These are phyloP conservation scores for Musa troglodytarum DNA, from an alignment of 176 grass and related monocot genomes.

Conservation along the genomic window DNA sequence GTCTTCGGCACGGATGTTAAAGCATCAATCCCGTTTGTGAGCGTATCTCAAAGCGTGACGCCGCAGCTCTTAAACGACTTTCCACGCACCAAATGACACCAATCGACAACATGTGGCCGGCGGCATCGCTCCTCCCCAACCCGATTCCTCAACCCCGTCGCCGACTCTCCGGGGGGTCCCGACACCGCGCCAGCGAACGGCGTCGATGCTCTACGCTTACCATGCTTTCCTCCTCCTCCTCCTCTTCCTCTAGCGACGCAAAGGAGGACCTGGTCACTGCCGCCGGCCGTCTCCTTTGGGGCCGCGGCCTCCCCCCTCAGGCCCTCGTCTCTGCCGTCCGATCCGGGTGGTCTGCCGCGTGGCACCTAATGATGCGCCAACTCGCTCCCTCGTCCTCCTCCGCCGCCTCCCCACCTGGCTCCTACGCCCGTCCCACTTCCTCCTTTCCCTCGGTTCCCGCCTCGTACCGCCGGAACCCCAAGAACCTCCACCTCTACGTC, in stretches of 20 bases:
- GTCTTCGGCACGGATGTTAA: neutral
- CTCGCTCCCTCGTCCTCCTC: constrained; percentile 47
- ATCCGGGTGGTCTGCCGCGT: constrained; percentile 36
- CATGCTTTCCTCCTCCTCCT: constrained; percentile 1
- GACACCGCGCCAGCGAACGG: constrained; percentile 1
- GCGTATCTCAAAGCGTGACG: neutral
- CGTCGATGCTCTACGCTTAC: constrained; percentile 3
- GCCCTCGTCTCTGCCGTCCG: constrained; percentile 50
- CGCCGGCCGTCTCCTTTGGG: constrained; percentile 40
- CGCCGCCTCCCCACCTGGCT: constrained; percentile 24
- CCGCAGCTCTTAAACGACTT: neutral
- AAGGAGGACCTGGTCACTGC: constrained; percentile 36
- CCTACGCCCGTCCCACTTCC: constrained; percentile 49
- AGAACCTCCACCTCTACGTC: constrained; percentile 71
- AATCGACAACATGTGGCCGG: neutral
- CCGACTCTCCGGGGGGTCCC: constrained; percentile 4
- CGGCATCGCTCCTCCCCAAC: constrained; percentile 4
- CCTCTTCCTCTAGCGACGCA: neutral
- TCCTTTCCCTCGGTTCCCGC: constrained; percentile 46
- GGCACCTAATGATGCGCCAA: constrained; percentile 87
- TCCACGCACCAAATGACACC: neutral
- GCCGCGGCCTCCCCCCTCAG: constrained; percentile 42
- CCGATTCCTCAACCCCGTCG: neutral
- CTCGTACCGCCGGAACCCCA: constrained; percentile 20
- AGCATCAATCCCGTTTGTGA: neutral